These are phyloP conservation scores for Pelagophyceae sp. DNA, from an alignment of 352 stramenopile genomes.

Conservation along the genomic window DNA sequence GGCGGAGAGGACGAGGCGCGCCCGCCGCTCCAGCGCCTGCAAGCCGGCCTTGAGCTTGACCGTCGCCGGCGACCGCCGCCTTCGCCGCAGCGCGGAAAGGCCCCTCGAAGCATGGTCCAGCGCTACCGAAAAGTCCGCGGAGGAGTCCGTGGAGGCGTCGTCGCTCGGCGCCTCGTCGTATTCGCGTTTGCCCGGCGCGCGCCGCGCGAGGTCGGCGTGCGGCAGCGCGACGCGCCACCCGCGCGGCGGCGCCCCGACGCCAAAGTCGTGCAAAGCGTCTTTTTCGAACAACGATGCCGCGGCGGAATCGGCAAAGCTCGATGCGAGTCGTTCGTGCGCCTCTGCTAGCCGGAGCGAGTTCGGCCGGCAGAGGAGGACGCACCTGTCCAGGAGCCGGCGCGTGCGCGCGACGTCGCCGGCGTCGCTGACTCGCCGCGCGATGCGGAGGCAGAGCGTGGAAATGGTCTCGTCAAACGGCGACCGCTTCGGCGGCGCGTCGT, in stretches of 20 bases:
- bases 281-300: background rate
- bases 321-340: background rate
- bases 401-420: background rate
- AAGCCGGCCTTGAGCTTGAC: background rate
- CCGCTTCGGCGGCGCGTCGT: background rate
- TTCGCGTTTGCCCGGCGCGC: too few species aligned
- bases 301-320: background rate
- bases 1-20: constrained; percentile 9
- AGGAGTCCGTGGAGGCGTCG: too few species aligned
- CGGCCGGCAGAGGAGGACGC: background rate
- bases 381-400: background rate
- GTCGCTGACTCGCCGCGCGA: constrained; percentile 6
- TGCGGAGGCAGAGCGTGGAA: background rate
- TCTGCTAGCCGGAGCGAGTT: background rate
- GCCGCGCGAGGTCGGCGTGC: background rate
- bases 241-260: too few species aligned
- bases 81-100: background rate
- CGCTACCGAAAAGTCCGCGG: background rate
- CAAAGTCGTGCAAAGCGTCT: background rate
- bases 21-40: background rate
- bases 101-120: background rate
- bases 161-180: too few species aligned
- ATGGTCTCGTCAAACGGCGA: background rate
- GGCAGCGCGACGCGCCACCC: background rate
- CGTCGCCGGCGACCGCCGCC: background rate